Conservation (phyloP, 768 basidiomycete species). For the Sistotremastrum suecicum region DNA sequence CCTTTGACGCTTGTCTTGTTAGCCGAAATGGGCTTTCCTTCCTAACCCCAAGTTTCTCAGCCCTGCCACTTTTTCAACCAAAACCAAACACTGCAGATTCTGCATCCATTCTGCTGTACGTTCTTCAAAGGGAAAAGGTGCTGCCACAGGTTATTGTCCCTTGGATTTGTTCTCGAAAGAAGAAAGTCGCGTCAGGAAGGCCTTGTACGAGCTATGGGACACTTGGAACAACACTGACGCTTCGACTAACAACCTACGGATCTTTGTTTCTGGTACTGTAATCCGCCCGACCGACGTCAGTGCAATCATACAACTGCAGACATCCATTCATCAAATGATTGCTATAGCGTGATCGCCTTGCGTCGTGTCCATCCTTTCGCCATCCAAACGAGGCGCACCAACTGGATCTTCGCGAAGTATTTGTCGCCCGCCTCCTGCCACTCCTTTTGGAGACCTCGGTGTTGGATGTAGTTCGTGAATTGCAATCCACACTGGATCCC, state of each 20-base stretch:
- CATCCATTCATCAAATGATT: neutral
- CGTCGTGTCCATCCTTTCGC: slow-evolving; percentile 8
- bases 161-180: slow-evolving; percentile 80
- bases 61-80: slow-evolving; percentile 36
- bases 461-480: slow-evolving; percentile 34
- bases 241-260: slow-evolving; percentile 62
- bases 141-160: slow-evolving; percentile 58
- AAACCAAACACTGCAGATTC: slow-evolving; percentile 70
- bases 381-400: slow-evolving; percentile 1
- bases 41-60: slow-evolving; percentile 53
- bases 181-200: slow-evolving; percentile 40
- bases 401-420: slow-evolving; percentile 28
- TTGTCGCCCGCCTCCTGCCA: slow-evolving; percentile 35
- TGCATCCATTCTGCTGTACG: slow-evolving; percentile 72
- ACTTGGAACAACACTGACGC: slow-evolving; percentile 57
- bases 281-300: slow-evolving; percentile 46
- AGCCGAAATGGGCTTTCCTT: slow-evolving; percentile 98
- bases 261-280: slow-evolving; percentile 57
- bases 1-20: neutral
- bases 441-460: slow-evolving; percentile 36
- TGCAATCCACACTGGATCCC: slow-evolving; percentile 68
- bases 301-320: slow-evolving; percentile 1
- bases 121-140: slow-evolving; percentile 21
- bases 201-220: slow-evolving; percentile 58
- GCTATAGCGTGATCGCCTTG: neutral